Evolutionary conservation across 768 basidiomycete species (phyloP).

Genomic region (Kwoniella dendrophila): DNA sequence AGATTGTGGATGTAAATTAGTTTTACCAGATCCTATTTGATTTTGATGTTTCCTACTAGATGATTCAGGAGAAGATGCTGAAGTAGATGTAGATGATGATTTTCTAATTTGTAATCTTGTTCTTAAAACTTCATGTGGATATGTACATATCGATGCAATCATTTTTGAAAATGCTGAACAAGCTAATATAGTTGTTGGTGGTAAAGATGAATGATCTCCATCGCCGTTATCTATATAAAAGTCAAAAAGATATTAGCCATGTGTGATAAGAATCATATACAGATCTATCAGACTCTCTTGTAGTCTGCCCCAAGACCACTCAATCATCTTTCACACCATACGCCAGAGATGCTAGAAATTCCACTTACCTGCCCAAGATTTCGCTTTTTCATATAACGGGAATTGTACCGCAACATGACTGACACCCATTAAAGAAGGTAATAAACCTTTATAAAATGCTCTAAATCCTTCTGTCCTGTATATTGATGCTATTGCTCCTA

Average conservation of each 20-base stretch:
- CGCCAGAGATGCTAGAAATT: too few relatives aligned
- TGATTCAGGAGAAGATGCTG: background rate
- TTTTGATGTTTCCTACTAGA: too few relatives aligned
- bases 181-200: slow-evolving; percentile 69
- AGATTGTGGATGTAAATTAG: slow-evolving; percentile 9
- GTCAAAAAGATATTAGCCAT: background rate
- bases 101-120: slow-evolving; percentile 84
- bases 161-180: slow-evolving; percentile 95
- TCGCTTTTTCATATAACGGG: slow-evolving; percentile 91
- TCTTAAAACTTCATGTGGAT: slow-evolving; percentile 98
- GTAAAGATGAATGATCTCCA: slow-evolving; percentile 58
- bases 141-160: slow-evolving; percentile 91
- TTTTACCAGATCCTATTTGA: background rate
- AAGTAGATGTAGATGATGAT: slow-evolving; percentile 4
- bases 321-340: too few relatives aligned
- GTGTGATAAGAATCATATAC: too few relatives aligned
- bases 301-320: too few relatives aligned
- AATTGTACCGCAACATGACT: slow-evolving; percentile 96
- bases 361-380: slow-evolving; percentile 75
- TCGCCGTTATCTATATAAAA: slow-evolving; percentile 40
- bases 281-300: too few relatives aligned
- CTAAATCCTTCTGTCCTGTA: slow-evolving; percentile 81
- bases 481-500: slow-evolving; percentile 85
- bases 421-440: slow-evolving; percentile 92
- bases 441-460: slow-evolving; percentile 91